phyloP scores from a whole-genome alignment of 177 flowering plant species.

The Vitis hybrid region DNA sequence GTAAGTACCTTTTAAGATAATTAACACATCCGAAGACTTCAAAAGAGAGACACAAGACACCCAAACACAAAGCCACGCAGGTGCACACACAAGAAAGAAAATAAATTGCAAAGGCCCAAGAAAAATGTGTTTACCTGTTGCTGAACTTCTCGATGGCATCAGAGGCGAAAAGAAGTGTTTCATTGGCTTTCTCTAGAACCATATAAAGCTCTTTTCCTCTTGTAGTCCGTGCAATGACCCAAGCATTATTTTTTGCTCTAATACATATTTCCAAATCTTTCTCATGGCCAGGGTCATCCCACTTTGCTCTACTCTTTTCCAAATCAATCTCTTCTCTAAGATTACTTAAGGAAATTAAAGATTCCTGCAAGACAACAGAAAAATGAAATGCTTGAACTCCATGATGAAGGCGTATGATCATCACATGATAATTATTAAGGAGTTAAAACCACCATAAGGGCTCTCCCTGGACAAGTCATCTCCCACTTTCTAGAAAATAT shows the following conservation, averaged over 20 bases:
- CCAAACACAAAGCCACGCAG: background rate
- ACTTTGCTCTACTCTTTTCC: slow-evolving; percentile 63
- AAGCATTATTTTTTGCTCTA: slow-evolving; percentile 86
- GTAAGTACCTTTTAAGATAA: background rate
- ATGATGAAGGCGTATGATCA: background rate
- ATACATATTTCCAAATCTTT: slow-evolving; percentile 84
- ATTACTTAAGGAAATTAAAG: slow-evolving; percentile 70
- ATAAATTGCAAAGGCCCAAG: background rate
- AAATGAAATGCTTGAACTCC: background rate
- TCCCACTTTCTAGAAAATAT: background rate
- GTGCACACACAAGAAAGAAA: background rate
- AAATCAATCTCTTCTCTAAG: slow-evolving; percentile 83
- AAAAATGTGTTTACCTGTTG: slow-evolving; percentile 55
- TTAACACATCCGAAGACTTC: background rate
- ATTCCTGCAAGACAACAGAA: slow-evolving; percentile 50
- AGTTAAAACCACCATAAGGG: background rate
- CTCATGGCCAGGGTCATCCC: slow-evolving; percentile 50
- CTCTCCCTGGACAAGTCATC: background rate
- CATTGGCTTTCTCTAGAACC: slow-evolving; percentile 90
- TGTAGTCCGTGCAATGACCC: slow-evolving; percentile 78
- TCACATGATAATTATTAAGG: background rate
- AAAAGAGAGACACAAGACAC: background rate
- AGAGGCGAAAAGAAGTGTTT: slow-evolving; percentile 90
- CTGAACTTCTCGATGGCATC: slow-evolving; percentile 91
- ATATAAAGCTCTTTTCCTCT: slow-evolving; percentile 91